Conservation (phyloP, 2,329 filamentous ascomycete genomes). For the Colletotrichum horii region DNA sequence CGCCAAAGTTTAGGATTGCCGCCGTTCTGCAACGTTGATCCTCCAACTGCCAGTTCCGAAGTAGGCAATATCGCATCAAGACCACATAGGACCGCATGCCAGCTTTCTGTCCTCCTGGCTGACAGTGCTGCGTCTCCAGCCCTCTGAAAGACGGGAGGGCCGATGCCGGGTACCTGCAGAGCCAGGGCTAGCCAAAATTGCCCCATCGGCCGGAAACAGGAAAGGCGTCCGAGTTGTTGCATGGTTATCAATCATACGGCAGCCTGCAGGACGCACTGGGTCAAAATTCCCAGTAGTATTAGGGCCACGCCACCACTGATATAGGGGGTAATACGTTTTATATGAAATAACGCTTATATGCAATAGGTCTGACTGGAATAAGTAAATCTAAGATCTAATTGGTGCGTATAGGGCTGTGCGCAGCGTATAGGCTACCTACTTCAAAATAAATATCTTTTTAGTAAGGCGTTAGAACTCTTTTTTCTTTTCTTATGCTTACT, state of each 20-base stretch:
- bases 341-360: too few species aligned
- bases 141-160: background rate
- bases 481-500: too few species aligned
- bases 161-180: conserved; percentile 18
- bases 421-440: too few species aligned
- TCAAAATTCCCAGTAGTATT: too few species aligned
- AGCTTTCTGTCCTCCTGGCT: background rate
- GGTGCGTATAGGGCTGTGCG: too few species aligned
- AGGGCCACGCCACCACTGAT: too few species aligned
- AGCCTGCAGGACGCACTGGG: too few species aligned
- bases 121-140: background rate
- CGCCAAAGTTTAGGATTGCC: background rate
- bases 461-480: too few species aligned
- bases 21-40: background rate
- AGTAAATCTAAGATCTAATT: too few species aligned
- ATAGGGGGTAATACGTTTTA: too few species aligned
- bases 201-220: conserved; percentile 7
- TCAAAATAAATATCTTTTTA: too few species aligned
- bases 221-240: background rate
- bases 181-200: background rate
- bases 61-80: background rate
- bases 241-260: background rate
- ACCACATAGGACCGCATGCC: background rate
- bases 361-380: too few species aligned
- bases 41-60: background rate